Base-by-base conservation (phyloP, 805 yeast species). In the Maudiozyma bulderi region DNA sequence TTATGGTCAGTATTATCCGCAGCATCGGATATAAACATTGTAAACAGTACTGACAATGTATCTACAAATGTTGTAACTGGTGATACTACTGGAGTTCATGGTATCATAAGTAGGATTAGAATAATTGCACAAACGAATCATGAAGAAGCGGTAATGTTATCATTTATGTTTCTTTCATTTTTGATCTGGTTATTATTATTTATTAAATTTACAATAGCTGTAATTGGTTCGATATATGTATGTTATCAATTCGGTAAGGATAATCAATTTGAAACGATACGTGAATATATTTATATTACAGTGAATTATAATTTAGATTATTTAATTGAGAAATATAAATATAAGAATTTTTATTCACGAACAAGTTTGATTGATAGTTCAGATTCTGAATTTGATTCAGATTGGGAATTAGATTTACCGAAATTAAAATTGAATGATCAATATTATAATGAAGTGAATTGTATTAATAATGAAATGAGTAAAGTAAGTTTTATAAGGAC, bases 81-180 rank as follows among this genome's bases (percentile, higher is more conserved):
- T 3, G 57, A 71, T 30, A 47, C 61, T 45, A 58, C 62, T 39
- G 51, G 60, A 5, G 56, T 63, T 28, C 47, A 48, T 29, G 64
- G 65, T 5, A 45, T 62, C 65, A 68, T 75, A 37, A 54, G 61
- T 7, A 78, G 81, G 42, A 74, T 87, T 44, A 69, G 71, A 53
- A 54, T 64, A 3, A 77, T 86, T 13, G 87, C 91, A n/a, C 62
- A 70, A 13, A 71, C 78, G 11, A 81, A 84, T 59, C 67, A 77
- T 52, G 69, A 74, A 42, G 83, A 85, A 58, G 86, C 95, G 2
- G 67, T 87, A n/a, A 75, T 87, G 28, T 62, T 88, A 29, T 77
- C 87, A 30, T 74, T 84, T 54, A 86, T 87, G 91, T 71, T 84
- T 39, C 73, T 84, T 50, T 84, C 95, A 1, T 78, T 88, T 57